Percentiles rank a stretch among this genome's conserved stretches.
phyloP scores from a whole-genome alignment of 257 asterid species.

The Parsonsia alboflavescens region DNA sequence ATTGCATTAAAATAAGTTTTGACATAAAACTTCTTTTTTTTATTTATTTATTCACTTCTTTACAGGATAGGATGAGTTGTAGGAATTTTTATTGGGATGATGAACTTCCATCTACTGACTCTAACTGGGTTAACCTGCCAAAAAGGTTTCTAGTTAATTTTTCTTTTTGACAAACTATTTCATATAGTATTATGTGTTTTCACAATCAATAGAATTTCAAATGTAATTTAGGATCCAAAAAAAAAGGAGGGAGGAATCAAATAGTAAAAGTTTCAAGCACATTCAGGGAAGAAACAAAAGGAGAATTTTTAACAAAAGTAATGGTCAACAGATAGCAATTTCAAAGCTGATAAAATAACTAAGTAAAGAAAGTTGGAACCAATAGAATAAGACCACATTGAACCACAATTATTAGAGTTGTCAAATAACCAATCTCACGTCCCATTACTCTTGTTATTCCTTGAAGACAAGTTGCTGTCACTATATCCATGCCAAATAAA shows the following conservation, averaged over 20 bases:
- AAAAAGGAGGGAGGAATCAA: background rate
- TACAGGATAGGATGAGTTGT: too few species aligned
- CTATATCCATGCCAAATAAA: slow-evolving; percentile 75
- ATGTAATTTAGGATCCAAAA: background rate
- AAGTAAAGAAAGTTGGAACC: background rate
- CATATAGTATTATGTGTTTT: background rate
- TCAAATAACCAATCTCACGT: slow-evolving; percentile 85
- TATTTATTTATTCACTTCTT: too few species aligned
- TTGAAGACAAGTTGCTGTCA: slow-evolving; percentile 35
- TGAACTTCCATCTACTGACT: too few species aligned
- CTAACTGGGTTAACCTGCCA: too few species aligned
- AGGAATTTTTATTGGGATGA: too few species aligned
- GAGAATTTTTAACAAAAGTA: background rate
- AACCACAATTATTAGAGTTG: slow-evolving; percentile 70
- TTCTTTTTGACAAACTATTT: too few species aligned
- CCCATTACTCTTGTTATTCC: slow-evolving; percentile 79
- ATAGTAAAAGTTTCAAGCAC: background rate
- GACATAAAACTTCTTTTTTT: too few species aligned
- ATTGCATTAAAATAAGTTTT: too few species aligned
- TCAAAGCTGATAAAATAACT: background rate
- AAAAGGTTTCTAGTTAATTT: too few species aligned
- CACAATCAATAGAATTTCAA: background rate
- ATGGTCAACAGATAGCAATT: background rate
- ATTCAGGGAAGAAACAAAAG: too few species aligned
- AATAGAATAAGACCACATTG: slow-evolving; percentile 71